A percentile compares a stretch with the other conserved stretches of the same genome.
These are phyloP conservation scores for Xylariaceae sp. DNA, from an alignment of 2,329 filamentous ascomycete genomes.

Conservation along the genomic window DNA sequence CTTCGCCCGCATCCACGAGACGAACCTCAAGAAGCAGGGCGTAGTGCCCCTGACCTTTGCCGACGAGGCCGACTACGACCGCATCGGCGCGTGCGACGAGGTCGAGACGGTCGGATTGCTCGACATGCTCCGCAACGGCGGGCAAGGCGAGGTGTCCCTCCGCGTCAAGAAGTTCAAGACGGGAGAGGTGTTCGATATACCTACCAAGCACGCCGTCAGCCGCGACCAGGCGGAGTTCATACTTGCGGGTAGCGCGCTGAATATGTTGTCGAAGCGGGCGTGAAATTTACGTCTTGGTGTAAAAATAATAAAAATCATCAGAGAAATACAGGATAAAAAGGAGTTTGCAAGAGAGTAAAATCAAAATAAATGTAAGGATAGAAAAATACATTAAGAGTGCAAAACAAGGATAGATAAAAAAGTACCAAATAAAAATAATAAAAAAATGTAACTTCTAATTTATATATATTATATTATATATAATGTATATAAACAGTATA, in stretches of 20 bases:
- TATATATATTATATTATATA: no score
- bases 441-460: no score
- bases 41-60: slow-evolving; percentile 90
- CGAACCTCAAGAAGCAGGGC: slow-evolving; percentile 95
- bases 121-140: slow-evolving; percentile 71
- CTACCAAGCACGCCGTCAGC: slow-evolving; percentile 82
- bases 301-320: not conserved
- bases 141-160: slow-evolving; percentile 70
- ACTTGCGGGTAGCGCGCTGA: slow-evolving; percentile 87
- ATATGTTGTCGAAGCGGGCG: slow-evolving; percentile 59
- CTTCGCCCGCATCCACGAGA: slow-evolving; percentile 91
- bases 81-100: slow-evolving; percentile 74
- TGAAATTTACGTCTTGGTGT: not conserved
- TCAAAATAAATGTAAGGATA: not conserved
- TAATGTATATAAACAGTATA: no score
- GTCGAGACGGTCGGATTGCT: slow-evolving; percentile 78
- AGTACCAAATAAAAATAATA: no score
- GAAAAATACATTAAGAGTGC: no score
- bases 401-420: no score
- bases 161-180: slow-evolving; percentile 54
- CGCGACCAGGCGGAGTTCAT: slow-evolving; percentile 90
- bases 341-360: no score
- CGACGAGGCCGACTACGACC: slow-evolving; percentile 82
- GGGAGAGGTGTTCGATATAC: slow-evolving; percentile 63
- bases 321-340: no score